Evolutionary conservation across 1,139 yeast genomes (phyloP).

Genomic region (Sugiyamaella pinicola): DNA sequence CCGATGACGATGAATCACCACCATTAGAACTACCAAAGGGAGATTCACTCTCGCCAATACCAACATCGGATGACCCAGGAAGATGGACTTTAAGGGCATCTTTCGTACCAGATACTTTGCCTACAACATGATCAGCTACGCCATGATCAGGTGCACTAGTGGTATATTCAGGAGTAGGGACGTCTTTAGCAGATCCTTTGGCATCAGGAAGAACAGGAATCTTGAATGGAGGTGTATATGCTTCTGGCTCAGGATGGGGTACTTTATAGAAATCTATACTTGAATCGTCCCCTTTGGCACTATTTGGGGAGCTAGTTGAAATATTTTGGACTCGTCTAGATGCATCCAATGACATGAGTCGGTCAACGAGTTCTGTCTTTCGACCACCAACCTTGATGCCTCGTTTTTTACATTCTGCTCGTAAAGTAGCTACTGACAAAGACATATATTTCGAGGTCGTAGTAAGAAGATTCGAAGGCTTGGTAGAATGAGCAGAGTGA

Average conservation of each 20-base stretch:
- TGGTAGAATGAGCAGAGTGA: slow-evolving; percentile 39
- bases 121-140: slow-evolving; percentile 28
- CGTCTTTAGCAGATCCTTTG: slow-evolving; percentile 28
- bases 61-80: slow-evolving; percentile 19
- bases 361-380: slow-evolving; percentile 55
- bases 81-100: slow-evolving; percentile 25
- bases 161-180: slow-evolving; percentile 31
- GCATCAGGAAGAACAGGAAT: slow-evolving; percentile 46
- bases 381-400: slow-evolving; percentile 60
- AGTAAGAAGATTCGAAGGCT: slow-evolving; percentile 39
- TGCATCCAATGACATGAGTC: slow-evolving; percentile 46
- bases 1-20: background rate
- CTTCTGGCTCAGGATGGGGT: slow-evolving; percentile 38
- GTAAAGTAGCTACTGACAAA: slow-evolving; percentile 54
- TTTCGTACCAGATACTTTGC: slow-evolving; percentile 26
- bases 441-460: slow-evolving; percentile 36
- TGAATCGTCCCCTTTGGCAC: slow-evolving; percentile 47
- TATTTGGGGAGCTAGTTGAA: slow-evolving; percentile 8
- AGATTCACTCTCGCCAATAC: slow-evolving; percentile 23
- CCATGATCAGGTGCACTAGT: slow-evolving; percentile 36
- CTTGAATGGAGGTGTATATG: slow-evolving; percentile 38
- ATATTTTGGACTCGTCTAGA: slow-evolving; percentile 23
- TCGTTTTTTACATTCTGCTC: slow-evolving; percentile 56
- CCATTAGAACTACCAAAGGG: background rate
- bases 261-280: slow-evolving; percentile 47